Evolutionary conservation across 129 eudicot species (phyloP), one percentile per base, ranked within the genome.

Genomic region (Flaveria bidentis): DNA sequence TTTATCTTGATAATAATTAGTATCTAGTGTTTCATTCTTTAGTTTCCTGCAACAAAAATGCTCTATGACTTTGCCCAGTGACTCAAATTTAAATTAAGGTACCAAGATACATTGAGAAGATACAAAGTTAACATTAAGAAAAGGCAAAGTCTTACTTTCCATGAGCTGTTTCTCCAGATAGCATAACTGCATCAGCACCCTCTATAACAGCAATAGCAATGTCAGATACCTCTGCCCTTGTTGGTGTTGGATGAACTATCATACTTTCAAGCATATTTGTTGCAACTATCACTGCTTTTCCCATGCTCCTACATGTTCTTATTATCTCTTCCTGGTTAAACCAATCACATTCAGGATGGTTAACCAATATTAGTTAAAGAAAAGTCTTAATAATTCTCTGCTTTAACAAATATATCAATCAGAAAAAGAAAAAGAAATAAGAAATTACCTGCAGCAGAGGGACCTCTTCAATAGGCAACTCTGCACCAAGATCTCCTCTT

Each of bases 401-500:
- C 17, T 56, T 67, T 67, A 62, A 75, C 42, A 3, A 28, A 28
- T 45, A 53, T 56, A 5, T 6, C 60, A 41, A 25, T 15, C 4
- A 44, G 3, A 67, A 67, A 20, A 56, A 33, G 15, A 73, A 18
- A 30, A 45, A 11, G 13, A 36, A 73, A 55, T 46, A 23, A 33
- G 14, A 64, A 16, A 68, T 70, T 84, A 93, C 98, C 98, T 93
- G 98, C 87, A 93, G 81, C 33, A 93, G 67, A 13, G 98, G 98
- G 83, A 93, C 98, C 87, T 93, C 98, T 84, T 93, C 98, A 41
- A 93, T 83, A n/a, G 98, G 98, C 78, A 93, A 85, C 91, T 91
- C 97, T 36, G 97, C 97, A 30, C 98, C 98, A 60, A 93, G 96
- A 87, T 93, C 98, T 72, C 97, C 98, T 84, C 96, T 87, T 53